These are phyloP conservation scores for Xylaria sp. DNA, from an alignment of 2,329 filamentous ascomycete genomes.

Conservation along the genomic window DNA sequence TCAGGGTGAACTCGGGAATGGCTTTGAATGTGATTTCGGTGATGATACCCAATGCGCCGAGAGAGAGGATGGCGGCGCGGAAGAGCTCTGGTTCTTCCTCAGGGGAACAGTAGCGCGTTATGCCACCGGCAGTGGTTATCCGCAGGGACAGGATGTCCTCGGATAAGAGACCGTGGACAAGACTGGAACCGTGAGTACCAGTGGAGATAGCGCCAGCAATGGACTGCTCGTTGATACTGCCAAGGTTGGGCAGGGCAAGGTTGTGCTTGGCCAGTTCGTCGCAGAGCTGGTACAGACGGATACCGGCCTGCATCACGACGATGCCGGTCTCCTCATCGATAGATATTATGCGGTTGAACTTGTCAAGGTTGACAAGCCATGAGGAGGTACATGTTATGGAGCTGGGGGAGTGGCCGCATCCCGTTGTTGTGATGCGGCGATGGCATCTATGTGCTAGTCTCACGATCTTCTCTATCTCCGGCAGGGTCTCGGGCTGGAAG, in stretches of 20 bases:
- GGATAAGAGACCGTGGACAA: constrained; percentile 77
- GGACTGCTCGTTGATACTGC: constrained; percentile 92
- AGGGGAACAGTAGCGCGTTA: constrained; percentile 63
- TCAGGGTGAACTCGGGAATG: constrained; percentile 73
- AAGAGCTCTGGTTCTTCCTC: constrained; percentile 73
- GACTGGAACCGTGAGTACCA: constrained; percentile 85
- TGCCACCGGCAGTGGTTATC: constrained; percentile 77
- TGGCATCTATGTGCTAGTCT: constrained; percentile 75
- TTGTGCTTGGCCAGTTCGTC: constrained; percentile 67
- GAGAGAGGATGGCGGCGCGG: constrained; percentile 76
- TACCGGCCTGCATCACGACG: constrained; percentile 81
- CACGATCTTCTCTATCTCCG: constrained; percentile 79
- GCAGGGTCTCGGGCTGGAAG: constrained; percentile 72
- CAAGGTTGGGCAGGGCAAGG: constrained; percentile 83
- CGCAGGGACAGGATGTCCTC: constrained; percentile 69
- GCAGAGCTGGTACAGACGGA: constrained; percentile 71
- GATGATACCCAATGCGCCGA: constrained; percentile 87
- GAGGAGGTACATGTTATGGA: constrained; percentile 87
- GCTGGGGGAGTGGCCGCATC: constrained; percentile 86
- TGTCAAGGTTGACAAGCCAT: constrained; percentile 92
- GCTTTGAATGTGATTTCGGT: constrained; percentile 83
- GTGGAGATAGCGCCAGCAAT: constrained; percentile 90
- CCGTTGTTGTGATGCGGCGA: constrained; percentile 77
- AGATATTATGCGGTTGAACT: constrained; percentile 66
- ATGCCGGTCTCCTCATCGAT: constrained; percentile 61